Evolutionary conservation across 495 filamentous ascomycete genomes (phyloP).

Genomic region (Aspergillus carlsbadensis): DNA sequence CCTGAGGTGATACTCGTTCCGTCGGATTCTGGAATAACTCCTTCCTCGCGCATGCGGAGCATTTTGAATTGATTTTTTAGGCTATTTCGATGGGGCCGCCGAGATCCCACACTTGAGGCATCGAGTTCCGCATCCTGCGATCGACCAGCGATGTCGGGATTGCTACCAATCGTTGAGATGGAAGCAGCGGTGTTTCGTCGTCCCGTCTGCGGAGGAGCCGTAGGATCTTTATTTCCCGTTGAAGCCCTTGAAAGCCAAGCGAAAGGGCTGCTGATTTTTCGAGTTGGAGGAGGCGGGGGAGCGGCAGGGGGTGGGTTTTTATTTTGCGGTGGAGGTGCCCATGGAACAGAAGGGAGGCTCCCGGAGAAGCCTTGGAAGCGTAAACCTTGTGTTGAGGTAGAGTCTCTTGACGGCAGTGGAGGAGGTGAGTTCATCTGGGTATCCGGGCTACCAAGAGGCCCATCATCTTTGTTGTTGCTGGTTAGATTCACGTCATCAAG

Average conservation of each 20-base stretch:
- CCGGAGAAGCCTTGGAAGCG: slow-evolving; percentile 51
- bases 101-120: slow-evolving; percentile 22
- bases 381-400: slow-evolving; percentile 37
- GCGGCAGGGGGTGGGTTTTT: slow-evolving; percentile 42
- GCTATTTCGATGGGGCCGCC: slow-evolving; percentile 60
- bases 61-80: slow-evolving; percentile 85
- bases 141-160: slow-evolving; percentile 68
- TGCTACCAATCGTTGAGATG: slow-evolving; percentile 69
- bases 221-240: slow-evolving; percentile 57
- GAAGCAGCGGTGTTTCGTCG: slow-evolving; percentile 74
- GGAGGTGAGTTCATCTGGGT: slow-evolving; percentile 43
- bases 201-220: slow-evolving; percentile 43
- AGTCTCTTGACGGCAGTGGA: slow-evolving; percentile 52
- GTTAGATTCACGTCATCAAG: slow-evolving; percentile 71
- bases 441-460: slow-evolving; percentile 23
- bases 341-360: slow-evolving; percentile 52
- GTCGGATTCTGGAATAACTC: slow-evolving; percentile 49
- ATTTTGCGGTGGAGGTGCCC: slow-evolving; percentile 42
- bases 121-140: slow-evolving; percentile 59
- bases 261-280: slow-evolving; percentile 79
- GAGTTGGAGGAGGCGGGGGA: slow-evolving; percentile 44
- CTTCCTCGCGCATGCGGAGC: slow-evolving; percentile 78
- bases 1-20: slow-evolving; percentile 36
- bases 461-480: slow-evolving; percentile 48
- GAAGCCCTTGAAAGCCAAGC: slow-evolving; percentile 81